Evolutionary conservation across 2,329 filamentous ascomycete genomes (phyloP).

Genomic region (Uncinocarpus reesii): DNA sequence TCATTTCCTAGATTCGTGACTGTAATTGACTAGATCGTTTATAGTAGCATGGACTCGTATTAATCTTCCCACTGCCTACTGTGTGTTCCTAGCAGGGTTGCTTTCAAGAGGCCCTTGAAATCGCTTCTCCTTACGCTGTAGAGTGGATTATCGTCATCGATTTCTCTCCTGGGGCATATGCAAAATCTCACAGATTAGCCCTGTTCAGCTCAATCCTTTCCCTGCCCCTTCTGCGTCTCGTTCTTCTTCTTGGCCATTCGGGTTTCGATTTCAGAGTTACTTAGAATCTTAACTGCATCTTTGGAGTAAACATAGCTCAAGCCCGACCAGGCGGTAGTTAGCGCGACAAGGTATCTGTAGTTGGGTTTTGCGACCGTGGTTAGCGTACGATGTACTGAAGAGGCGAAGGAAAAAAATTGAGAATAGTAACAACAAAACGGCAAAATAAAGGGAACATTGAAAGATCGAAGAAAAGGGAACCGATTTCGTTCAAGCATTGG

Average conservation of each 20-base stretch:
- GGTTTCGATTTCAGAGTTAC: slow-evolving; percentile 34
- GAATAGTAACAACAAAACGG: background rate
- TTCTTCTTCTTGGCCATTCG: slow-evolving; percentile 26
- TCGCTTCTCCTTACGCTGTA: too few relatives aligned
- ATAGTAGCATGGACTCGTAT: too few relatives aligned
- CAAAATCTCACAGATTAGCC: too few relatives aligned
- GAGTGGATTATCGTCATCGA: too few relatives aligned
- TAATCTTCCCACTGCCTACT: too few relatives aligned
- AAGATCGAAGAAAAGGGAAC: background rate
- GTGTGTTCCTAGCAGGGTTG: too few relatives aligned
- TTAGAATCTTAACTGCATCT: slow-evolving; percentile 79
- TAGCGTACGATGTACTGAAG: background rate
- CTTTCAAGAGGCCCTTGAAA: too few relatives aligned
- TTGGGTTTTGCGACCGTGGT: too few relatives aligned
- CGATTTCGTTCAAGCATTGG: background rate
- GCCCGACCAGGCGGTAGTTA: slow-evolving; percentile 87
- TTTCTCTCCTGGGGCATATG: too few relatives aligned
- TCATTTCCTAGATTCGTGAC: too few relatives aligned
- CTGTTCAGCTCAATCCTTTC: too few relatives aligned
- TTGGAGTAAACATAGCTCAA: slow-evolving; percentile 85
- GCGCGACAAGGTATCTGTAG: slow-evolving; percentile 72
- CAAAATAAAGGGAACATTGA: background rate
- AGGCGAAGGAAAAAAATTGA: background rate
- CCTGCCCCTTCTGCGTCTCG: slow-evolving; percentile 10
- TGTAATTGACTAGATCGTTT: too few relatives aligned